Conservation (phyloP, 2,329 filamentous ascomycete species). For the Sporothrix pallida region DNA sequence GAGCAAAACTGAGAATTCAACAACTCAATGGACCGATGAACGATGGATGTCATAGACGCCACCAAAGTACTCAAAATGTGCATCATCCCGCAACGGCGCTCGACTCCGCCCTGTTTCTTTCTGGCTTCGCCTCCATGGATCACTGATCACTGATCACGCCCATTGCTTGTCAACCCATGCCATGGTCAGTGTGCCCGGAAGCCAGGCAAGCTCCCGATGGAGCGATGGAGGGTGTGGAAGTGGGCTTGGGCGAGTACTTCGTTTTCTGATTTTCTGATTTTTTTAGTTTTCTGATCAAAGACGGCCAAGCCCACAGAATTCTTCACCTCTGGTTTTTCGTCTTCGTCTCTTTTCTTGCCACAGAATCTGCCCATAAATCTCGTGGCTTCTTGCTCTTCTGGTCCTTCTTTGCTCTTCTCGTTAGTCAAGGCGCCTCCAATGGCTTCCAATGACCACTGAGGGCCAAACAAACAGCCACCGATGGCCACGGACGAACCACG, state of each 20-base stretch:
- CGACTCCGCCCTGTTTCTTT: not conserved
- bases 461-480: not conserved
- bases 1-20: no score
- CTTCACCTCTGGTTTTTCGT: not conserved
- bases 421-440: conserved; percentile 3
- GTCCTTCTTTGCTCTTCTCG: not conserved
- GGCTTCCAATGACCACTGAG: no score
- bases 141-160: not conserved
- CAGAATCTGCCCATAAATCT: not conserved
- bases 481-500: not conserved
- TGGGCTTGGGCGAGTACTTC: conserved; percentile 10
- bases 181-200: not conserved
- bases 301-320: not conserved
- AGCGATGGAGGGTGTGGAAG: not conserved
- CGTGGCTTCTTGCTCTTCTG: not conserved
- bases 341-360: not conserved
- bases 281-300: not conserved
- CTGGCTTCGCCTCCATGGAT: not conserved
- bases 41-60: not conserved
- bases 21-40: not conserved
- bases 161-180: not conserved
- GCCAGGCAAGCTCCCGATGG: conserved; percentile 24
- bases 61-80: not conserved
- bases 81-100: not conserved
- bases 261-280: not conserved